These are phyloP conservation scores for Myotisia sp. DNA, from an alignment of 2,329 filamentous ascomycete species.

Conservation along the genomic window DNA sequence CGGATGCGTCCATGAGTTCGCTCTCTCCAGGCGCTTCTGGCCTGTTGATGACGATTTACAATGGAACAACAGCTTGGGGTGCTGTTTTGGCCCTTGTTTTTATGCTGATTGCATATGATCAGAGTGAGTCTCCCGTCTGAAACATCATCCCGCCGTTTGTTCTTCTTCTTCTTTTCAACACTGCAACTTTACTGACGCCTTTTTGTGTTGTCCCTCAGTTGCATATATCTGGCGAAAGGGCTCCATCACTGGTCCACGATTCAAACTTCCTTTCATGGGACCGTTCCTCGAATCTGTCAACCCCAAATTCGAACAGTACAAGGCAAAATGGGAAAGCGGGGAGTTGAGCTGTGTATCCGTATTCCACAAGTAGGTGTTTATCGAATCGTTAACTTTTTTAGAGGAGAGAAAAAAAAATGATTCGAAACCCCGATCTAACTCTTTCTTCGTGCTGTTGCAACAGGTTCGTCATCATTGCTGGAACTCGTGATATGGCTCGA, in stretches of 20 bases:
- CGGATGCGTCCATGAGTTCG: constrained; percentile 45
- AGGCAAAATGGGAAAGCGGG: constrained; percentile 82
- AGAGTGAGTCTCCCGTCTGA: constrained; percentile 66
- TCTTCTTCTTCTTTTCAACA: background rate
- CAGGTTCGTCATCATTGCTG: constrained; percentile 94
- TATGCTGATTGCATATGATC: constrained; percentile 68
- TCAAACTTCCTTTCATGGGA: constrained; percentile 80
- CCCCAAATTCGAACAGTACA: constrained; percentile 82
- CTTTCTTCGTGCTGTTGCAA: background rate
- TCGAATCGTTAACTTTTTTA: too few species aligned
- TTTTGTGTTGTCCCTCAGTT: constrained; percentile 38
- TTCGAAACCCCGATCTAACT: too few species aligned
- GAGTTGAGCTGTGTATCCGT: constrained; percentile 93
- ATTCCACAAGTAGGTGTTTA: constrained; percentile 91
- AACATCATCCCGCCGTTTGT: constrained; percentile 1
- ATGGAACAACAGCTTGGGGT: constrained; percentile 49
- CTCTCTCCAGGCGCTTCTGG: constrained; percentile 34
- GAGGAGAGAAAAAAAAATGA: too few species aligned
- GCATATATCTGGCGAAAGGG: constrained; percentile 64
- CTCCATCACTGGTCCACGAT: constrained; percentile 56
- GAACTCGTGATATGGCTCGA: constrained; percentile 83
- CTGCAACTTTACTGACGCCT: background rate
- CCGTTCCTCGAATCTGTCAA: constrained; percentile 86
- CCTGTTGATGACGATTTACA: constrained; percentile 41
- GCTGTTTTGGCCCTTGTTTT: constrained; percentile 57